A percentile compares a stretch with the other conserved stretches of the same genome.
phyloP scores from a whole-genome alignment of 768 basidiomycete species.

The Agaricus bisporus region DNA sequence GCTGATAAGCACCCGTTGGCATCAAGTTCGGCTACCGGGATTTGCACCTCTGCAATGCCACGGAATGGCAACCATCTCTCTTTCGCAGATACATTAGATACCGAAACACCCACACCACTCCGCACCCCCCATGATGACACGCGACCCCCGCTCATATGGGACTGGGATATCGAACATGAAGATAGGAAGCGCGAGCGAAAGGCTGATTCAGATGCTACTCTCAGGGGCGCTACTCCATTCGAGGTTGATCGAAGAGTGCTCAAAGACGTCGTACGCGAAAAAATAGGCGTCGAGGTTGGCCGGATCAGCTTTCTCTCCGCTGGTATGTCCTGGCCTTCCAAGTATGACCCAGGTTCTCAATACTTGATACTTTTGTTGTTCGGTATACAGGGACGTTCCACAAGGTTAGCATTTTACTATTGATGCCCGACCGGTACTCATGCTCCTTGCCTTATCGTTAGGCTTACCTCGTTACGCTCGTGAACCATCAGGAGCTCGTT shows the following conservation, averaged over 20 bases:
- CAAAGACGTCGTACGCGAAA: slow-evolving; percentile 73
- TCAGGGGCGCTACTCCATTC: slow-evolving; percentile 62
- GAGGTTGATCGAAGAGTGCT: slow-evolving; percentile 70
- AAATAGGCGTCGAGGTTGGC: slow-evolving; percentile 58
- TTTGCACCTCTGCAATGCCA: slow-evolving; percentile 17
- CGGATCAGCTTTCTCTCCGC: slow-evolving; percentile 70
- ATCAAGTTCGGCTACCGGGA: not conserved
- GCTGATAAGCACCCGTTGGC: not conserved
- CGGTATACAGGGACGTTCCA: slow-evolving; percentile 70
- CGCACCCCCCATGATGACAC: not conserved
- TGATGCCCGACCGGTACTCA: not conserved
- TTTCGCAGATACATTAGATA: slow-evolving; percentile 5
- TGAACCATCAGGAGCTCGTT: slow-evolving; percentile 55
- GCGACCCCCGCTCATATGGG: slow-evolving; percentile 47
- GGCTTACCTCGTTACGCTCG: slow-evolving; percentile 74
- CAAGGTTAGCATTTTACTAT: slow-evolving; percentile 40
- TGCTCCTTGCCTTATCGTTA: slow-evolving; percentile 19
- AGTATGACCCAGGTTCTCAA: slow-evolving; percentile 9
- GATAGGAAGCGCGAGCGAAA: slow-evolving; percentile 61
- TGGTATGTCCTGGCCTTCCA: slow-evolving; percentile 38
- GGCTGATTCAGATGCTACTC: slow-evolving; percentile 57
- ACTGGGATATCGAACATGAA: slow-evolving; percentile 67
- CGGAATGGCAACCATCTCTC: slow-evolving; percentile 21
- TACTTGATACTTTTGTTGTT: slow-evolving; percentile 5
- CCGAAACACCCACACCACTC: not conserved